These are phyloP conservation scores for Fusarium citri DNA, from an alignment of 2,329 filamentous ascomycete species.

Conservation along the genomic window DNA sequence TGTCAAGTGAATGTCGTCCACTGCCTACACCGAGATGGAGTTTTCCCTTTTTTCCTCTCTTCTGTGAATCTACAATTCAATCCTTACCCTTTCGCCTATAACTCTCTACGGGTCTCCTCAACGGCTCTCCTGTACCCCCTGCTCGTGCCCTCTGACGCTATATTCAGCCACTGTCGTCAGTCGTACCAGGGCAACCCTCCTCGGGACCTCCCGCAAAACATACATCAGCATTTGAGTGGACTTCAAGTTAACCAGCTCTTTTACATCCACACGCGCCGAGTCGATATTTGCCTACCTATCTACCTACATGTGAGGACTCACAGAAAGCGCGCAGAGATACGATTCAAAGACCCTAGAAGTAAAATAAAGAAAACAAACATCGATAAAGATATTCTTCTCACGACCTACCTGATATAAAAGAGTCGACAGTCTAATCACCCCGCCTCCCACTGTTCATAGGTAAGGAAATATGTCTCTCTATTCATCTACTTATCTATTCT, in stretches of 20 bases:
- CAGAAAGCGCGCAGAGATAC: neutral
- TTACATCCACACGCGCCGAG: constrained; percentile 19
- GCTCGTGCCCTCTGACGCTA: constrained; percentile 37
- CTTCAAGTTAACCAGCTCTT: neutral
- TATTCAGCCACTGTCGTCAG: constrained; percentile 47
- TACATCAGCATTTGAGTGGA: constrained; percentile 10
- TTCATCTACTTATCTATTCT: neutral
- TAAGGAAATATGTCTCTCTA: neutral
- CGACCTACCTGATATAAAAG: neutral
- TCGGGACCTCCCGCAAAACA: constrained; percentile 46
- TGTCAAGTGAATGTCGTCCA: constrained; percentile 2
- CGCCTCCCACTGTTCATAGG: neutral
- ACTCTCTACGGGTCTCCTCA: neutral
- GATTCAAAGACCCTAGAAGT: neutral
- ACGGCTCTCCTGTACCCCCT: constrained; percentile 19
- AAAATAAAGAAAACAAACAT: neutral
- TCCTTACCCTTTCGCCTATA: neutral
- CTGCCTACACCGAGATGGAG: neutral
- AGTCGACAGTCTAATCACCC: neutral
- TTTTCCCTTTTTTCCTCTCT: neutral
- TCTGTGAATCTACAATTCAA: neutral
- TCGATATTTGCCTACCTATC: neutral
- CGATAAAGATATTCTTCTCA: neutral
- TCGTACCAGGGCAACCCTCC: constrained; percentile 40
- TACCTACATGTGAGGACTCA: neutral